These are phyloP conservation scores for Pseudonectria foliicola DNA, from an alignment of 2,329 filamentous ascomycete genomes.

Conservation along the genomic window DNA sequence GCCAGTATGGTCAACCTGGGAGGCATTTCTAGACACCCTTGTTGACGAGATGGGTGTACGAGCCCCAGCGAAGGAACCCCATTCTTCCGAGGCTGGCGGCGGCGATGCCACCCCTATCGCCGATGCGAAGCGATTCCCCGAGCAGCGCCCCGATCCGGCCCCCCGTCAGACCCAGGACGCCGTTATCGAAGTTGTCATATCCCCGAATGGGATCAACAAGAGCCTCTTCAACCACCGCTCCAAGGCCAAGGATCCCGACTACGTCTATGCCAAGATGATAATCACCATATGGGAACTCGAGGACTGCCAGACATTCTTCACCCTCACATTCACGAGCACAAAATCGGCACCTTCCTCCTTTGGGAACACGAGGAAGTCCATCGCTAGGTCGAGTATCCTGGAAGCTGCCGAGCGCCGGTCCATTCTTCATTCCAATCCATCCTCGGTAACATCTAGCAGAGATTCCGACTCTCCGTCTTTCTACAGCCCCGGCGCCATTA, in stretches of 20 bases:
- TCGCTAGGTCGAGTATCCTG: slow-evolving; percentile 33
- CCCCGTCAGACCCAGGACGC: slow-evolving; percentile 46
- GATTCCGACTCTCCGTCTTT: slow-evolving; percentile 41
- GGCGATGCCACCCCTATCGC: slow-evolving; percentile 33
- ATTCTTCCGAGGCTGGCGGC: slow-evolving; percentile 15
- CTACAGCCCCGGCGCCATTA: slow-evolving; percentile 44
- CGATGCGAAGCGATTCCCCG: slow-evolving; percentile 19
- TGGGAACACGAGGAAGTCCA: slow-evolving; percentile 28
- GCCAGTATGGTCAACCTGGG: slow-evolving; percentile 53
- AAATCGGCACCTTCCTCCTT: slow-evolving; percentile 31
- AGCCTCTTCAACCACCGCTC: slow-evolving; percentile 28
- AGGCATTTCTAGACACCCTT: slow-evolving; percentile 49
- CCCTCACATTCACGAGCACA: slow-evolving; percentile 64
- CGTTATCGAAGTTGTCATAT: slow-evolving; percentile 61
- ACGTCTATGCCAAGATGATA: slow-evolving; percentile 64
- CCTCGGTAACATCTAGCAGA: slow-evolving; percentile 41
- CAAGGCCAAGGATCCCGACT: slow-evolving; percentile 31
- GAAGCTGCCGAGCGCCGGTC: slow-evolving; percentile 41
- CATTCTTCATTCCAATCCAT: slow-evolving; percentile 36
- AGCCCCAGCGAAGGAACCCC: slow-evolving; percentile 16
- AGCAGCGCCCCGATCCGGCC: slow-evolving; percentile 23
- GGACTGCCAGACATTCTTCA: slow-evolving; percentile 62
- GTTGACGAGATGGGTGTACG: slow-evolving; percentile 34
- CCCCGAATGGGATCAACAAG: slow-evolving; percentile 38
- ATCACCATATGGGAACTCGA: slow-evolving; percentile 67